These are phyloP conservation scores for Fraxinus latifolia DNA, from an alignment of 305 asterid species.

Conservation along the genomic window DNA sequence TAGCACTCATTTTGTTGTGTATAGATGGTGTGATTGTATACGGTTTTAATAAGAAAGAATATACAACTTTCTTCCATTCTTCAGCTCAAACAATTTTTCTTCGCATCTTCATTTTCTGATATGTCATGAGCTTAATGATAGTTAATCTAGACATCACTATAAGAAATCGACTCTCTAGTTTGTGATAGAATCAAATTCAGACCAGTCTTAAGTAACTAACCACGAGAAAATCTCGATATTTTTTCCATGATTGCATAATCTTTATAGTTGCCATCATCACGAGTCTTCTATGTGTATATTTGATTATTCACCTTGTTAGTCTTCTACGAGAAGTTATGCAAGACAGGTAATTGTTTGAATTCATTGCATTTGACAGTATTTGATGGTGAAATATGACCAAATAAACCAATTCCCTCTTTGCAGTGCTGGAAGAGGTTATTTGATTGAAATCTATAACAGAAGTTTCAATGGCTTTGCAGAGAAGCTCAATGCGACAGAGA, in stretches of 20 bases:
- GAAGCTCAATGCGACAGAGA: neutral
- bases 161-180: neutral
- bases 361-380: no score
- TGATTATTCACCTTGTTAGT: no score
- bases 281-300: no score
- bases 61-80: no score
- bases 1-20: no score
- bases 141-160: neutral
- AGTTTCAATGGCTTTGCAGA: neutral
- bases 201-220: neutral
- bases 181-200: neutral
- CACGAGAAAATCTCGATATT: neutral
- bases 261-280: neutral
- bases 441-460: neutral
- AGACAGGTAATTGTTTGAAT: no score
- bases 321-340: no score
- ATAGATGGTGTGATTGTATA: no score
- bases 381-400: neutral
- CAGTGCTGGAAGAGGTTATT: neutral
- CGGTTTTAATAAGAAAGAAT: no score
- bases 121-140: neutral
- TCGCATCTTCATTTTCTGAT: no score
- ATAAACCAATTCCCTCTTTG: neutral
- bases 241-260: neutral
- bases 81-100: no score